Conservation (phyloP, 345 rosid species). For the Psidium friedrichsthalianum region DNA sequence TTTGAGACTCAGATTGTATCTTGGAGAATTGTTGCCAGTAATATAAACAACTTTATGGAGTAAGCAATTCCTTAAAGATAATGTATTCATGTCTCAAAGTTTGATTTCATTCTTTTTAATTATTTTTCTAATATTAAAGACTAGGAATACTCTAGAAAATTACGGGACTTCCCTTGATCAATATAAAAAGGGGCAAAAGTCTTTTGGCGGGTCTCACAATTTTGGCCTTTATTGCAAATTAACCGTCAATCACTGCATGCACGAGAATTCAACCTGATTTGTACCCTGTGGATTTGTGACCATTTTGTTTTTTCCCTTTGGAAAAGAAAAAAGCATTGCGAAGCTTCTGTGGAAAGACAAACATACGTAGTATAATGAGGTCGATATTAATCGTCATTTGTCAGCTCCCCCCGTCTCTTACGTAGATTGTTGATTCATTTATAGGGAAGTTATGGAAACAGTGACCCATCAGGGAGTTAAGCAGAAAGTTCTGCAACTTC, state of each 20-base stretch:
- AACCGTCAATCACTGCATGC: neutral
- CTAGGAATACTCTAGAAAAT: neutral
- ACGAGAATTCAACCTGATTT: neutral
- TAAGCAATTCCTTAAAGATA: too few species aligned
- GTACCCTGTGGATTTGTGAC: neutral
- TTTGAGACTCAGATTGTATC: too few species aligned
- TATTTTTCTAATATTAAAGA: too few species aligned
- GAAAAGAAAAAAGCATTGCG: too few species aligned
- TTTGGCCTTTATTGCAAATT: neutral
- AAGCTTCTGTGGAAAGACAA: neutral
- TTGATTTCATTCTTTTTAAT: too few species aligned
- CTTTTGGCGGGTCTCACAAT: neutral
- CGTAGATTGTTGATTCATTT: neutral
- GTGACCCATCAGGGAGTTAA: neutral
- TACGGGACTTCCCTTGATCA: rapidly evolving
- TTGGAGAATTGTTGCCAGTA: too few species aligned
- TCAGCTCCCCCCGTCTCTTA: neutral
- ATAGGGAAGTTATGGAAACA: neutral
- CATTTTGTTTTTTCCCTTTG: neutral
- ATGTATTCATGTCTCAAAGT: too few species aligned
- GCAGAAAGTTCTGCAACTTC: too few species aligned
- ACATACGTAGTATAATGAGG: neutral
- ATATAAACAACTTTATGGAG: too few species aligned
- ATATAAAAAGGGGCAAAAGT: neutral
- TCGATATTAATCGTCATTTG: neutral